These are phyloP conservation scores for Moricandia moricandioides DNA, from an alignment of 345 rosid genomes.

Conservation along the genomic window DNA sequence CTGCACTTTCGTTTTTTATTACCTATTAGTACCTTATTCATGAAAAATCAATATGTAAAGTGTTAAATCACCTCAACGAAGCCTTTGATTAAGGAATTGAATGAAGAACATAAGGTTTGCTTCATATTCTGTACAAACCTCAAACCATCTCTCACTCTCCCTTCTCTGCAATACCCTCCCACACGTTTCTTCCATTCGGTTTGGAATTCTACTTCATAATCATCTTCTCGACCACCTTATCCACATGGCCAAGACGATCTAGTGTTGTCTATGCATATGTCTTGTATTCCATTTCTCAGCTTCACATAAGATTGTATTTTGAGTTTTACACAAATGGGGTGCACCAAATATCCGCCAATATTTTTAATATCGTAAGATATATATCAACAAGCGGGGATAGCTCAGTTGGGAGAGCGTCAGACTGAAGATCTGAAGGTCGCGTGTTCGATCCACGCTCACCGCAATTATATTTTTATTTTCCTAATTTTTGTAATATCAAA, in stretches of 20 bases:
- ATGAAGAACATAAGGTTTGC: slow-evolving; percentile 48
- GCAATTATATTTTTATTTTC: slow-evolving; percentile 14
- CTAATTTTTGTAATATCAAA: background rate
- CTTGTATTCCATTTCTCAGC: background rate
- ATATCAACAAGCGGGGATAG: slow-evolving; percentile 53
- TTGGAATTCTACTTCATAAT: slow-evolving; percentile 43
- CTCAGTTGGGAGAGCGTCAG: slow-evolving; percentile 98
- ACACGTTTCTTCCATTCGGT: slow-evolving; percentile 55
- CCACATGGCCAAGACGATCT: background rate
- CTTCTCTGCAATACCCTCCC: slow-evolving; percentile 61
- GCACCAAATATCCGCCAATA: background rate
- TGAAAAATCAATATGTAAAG: background rate
- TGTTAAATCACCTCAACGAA: slow-evolving; percentile 49
- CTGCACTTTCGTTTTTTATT: slow-evolving; percentile 48
- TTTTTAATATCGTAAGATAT: accelerated
- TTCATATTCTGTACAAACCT: slow-evolving; percentile 47
- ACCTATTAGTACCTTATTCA: too few species aligned
- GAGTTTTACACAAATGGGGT: background rate
- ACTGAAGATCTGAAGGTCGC: slow-evolving; percentile 72
- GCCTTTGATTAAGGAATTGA: slow-evolving; percentile 57
- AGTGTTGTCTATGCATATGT: background rate
- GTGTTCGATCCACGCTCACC: slow-evolving; percentile 76
- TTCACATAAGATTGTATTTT: background rate
- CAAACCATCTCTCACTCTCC: slow-evolving; percentile 49
- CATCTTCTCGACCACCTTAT: slow-evolving; percentile 34